A percentile compares a stretch with the other conserved stretches of the same genome.
phyloP scores from a whole-genome alignment of 805 yeast genomes.

The Naumovozyma dairenensis region DNA sequence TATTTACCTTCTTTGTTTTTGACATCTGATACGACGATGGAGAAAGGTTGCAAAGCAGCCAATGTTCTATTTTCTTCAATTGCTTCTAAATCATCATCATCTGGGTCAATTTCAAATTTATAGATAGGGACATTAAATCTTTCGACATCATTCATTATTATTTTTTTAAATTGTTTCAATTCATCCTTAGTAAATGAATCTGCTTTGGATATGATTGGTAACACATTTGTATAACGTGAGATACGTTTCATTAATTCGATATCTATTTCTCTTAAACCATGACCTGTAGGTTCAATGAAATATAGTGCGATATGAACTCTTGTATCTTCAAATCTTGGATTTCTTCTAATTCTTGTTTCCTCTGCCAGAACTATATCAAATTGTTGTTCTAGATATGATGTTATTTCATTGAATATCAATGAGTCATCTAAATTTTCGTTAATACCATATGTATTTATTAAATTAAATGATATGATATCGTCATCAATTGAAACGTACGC shows the following conservation, averaged over 20 bases:
- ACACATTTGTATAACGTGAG: constrained; percentile 61
- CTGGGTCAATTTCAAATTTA: constrained; percentile 62
- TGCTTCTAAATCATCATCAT: constrained; percentile 61
- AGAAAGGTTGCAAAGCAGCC: constrained; percentile 63
- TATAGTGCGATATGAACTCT: constrained; percentile 67
- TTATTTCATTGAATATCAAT: constrained; percentile 56
- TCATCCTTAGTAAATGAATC: constrained; percentile 62
- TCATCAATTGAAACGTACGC: constrained; percentile 11
- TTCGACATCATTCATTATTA: constrained; percentile 52
- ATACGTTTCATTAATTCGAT: constrained; percentile 60
- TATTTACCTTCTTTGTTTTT: constrained; percentile 47
- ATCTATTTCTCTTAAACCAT: constrained; percentile 67
- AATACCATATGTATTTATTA: constrained; percentile 66
- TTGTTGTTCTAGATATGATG: constrained; percentile 61
- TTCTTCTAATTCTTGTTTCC: constrained; percentile 78
- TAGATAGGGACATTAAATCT: constrained; percentile 62
- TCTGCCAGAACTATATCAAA: constrained; percentile 73
- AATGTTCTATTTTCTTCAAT: constrained; percentile 58
- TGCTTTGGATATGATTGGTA: constrained; percentile 63
- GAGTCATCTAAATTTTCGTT: constrained; percentile 71
- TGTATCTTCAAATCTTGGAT: constrained; percentile 71
- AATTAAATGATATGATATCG: constrained; percentile 44
- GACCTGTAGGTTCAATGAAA: constrained; percentile 69
- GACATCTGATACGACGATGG: constrained; percentile 57
- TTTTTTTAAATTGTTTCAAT: constrained; percentile 47